Evolutionary conservation across 805 yeast species (phyloP).

Genomic region (Schizosaccharomyces osmophilus): DNA sequence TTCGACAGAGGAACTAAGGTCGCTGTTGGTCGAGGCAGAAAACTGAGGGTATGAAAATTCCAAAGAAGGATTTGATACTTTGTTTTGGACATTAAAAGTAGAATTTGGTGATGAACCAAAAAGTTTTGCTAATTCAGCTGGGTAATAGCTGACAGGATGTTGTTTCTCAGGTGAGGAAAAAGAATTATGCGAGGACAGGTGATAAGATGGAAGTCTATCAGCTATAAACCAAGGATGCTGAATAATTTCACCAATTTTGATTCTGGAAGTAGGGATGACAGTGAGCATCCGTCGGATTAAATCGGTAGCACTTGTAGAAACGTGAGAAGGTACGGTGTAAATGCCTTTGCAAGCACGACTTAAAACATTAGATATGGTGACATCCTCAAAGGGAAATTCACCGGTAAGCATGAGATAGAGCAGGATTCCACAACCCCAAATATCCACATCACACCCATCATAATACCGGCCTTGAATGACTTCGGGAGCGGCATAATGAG

Average conservation of each 20-base stretch:
- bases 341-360: constrained; percentile 73
- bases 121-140: neutral
- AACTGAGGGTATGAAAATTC: neutral
- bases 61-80: neutral
- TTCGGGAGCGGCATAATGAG: constrained; percentile 94
- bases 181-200: neutral
- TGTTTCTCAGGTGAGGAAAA: neutral
- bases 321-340: constrained; percentile 65
- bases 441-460: constrained; percentile 96
- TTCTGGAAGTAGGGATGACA: constrained; percentile 80
- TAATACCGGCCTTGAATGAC: constrained; percentile 82
- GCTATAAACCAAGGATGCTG: constrained; percentile 83
- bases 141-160: neutral
- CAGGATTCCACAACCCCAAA: constrained; percentile 92
- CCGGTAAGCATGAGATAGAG: constrained; percentile 90
- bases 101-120: neutral
- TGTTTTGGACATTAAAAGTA: neutral
- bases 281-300: constrained; percentile 73
- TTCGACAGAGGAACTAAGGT: neutral
- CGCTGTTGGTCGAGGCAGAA: neutral
- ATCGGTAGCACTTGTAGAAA: constrained; percentile 64
- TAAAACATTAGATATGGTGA: constrained; percentile 78
- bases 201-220: constrained; percentile 42
- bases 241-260: constrained; percentile 75
- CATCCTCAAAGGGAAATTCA: constrained; percentile 85